A percentile compares a stretch with the other conserved stretches of the same genome.
phyloP scores from a whole-genome alignment of 139 green algal genomes.

The Diplosphaera chodatii region DNA sequence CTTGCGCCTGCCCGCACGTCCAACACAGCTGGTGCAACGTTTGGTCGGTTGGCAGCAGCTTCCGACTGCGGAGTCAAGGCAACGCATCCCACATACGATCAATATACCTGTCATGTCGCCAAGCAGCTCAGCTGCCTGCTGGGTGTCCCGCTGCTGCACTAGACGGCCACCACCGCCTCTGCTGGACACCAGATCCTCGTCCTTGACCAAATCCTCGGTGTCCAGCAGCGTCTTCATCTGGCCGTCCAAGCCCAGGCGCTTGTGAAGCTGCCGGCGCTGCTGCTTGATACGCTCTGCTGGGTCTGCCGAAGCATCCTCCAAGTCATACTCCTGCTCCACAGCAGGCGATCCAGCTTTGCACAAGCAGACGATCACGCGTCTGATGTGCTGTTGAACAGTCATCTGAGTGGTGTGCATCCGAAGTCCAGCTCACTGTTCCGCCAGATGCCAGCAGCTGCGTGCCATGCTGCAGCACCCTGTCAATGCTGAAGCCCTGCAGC shows the following conservation, averaged over 20 bases:
- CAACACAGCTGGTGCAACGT: too few relatives aligned
- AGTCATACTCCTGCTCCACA: slow-evolving; percentile 60
- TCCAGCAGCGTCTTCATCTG: slow-evolving; percentile 60
- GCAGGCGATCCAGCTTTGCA: too few relatives aligned
- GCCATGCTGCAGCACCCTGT: slow-evolving; percentile 60
- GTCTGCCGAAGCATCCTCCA: slow-evolving; percentile 7
- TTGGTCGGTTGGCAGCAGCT: not conserved
- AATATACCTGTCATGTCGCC: slow-evolving; percentile 27
- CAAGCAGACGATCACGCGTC: too few relatives aligned
- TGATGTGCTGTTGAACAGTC: too few relatives aligned
- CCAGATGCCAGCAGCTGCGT: slow-evolving; percentile 69
- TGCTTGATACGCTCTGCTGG: slow-evolving; percentile 47
- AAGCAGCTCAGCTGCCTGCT: slow-evolving; percentile 48
- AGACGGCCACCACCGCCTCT: not conserved
- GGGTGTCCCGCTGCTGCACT: slow-evolving; percentile 10
- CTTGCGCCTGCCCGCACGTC: not conserved
- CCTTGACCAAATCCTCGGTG: slow-evolving; percentile 60
- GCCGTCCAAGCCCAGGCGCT: slow-evolving; percentile 58
- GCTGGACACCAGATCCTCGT: slow-evolving; percentile 64
- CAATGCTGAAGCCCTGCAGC: slow-evolving; percentile 55
- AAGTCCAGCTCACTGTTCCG: slow-evolving; percentile 47
- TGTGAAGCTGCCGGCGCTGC: slow-evolving; percentile 59
- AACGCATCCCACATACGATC: too few relatives aligned
- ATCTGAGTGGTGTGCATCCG: too few relatives aligned
- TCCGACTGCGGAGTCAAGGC: too few relatives aligned